Conservation (phyloP, 208 protist genomes). For the Trypanosoma boissoni region DNA sequence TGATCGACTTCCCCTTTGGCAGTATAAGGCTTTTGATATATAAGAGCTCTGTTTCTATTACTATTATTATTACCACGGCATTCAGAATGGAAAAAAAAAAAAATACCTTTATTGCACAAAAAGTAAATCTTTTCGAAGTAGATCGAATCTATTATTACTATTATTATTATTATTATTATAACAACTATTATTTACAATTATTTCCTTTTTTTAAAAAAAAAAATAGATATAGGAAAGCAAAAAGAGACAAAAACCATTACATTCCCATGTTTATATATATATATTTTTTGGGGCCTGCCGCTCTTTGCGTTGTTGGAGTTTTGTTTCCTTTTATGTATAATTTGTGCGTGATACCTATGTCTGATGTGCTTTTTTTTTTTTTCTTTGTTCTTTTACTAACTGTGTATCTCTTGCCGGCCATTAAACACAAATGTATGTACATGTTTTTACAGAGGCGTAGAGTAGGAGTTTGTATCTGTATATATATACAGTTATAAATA, state of each 20-base stretch:
- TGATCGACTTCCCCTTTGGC: conserved; percentile 11
- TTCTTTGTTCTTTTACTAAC: conserved; percentile 12
- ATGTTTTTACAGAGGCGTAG: conserved; percentile 3
- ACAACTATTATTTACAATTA: background rate
- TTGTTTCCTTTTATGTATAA: conserved; percentile 1
- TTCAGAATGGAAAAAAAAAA: background rate
- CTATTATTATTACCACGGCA: no score
- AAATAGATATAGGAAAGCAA: background rate
- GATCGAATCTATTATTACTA: background rate
- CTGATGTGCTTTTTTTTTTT: background rate
- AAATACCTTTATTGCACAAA: no score
- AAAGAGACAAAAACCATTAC: background rate
- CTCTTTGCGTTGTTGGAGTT: conserved; percentile 6
- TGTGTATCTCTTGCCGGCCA: conserved; percentile 5
- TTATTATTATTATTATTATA: conserved; percentile 1
- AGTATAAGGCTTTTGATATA: background rate
- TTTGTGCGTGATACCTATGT: background rate
- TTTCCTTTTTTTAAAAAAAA: background rate
- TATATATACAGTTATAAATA: background rate
- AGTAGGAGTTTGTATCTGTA: conserved; percentile 6
- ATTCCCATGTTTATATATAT: no score
- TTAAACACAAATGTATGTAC: conserved; percentile 11
- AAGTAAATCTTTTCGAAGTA: no score
- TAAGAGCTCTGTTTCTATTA: no score
- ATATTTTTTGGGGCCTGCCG: no score